Evolutionary conservation across 805 yeast species (phyloP).

Genomic region (Lipomyces japonicus): DNA sequence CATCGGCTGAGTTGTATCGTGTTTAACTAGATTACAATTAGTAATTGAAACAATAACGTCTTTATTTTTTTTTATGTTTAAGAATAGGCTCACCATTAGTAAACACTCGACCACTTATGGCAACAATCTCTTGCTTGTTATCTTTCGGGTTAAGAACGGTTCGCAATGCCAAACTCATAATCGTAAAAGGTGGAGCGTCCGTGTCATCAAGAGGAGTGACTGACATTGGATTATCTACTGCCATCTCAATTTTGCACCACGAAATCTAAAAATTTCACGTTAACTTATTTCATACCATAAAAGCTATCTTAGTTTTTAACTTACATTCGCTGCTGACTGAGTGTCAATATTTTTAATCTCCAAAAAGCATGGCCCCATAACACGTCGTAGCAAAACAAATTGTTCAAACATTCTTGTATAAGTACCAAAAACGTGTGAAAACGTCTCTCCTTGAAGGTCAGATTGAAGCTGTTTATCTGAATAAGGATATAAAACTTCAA

Average conservation of each 20-base stretch:
- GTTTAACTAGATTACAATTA: constrained; percentile 44
- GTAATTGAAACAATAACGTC: not conserved
- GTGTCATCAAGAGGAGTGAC: constrained; percentile 47
- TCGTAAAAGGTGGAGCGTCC: constrained; percentile 61
- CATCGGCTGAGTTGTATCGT: constrained; percentile 69
- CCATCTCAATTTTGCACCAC: constrained; percentile 75
- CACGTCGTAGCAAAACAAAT: constrained; percentile 72
- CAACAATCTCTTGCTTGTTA: constrained; percentile 80
- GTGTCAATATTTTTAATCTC: constrained; percentile 65
- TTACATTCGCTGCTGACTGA: constrained; percentile 50
- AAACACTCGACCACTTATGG: constrained; percentile 73
- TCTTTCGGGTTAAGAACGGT: constrained; percentile 70
- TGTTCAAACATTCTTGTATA: constrained; percentile 73
- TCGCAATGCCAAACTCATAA: constrained; percentile 73
- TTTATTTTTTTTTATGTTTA: too few relatives aligned
- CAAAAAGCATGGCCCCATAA: constrained; percentile 99
- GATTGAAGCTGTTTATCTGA: constrained; percentile 48
- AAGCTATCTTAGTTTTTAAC: too few relatives aligned
- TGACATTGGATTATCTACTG: constrained; percentile 40
- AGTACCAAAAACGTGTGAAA: constrained; percentile 75
- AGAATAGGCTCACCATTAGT: constrained; percentile 38
- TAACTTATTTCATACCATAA: too few relatives aligned
- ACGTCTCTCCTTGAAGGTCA: constrained; percentile 70
- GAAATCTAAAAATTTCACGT: constrained; percentile 42
- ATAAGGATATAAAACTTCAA: constrained; percentile 73